Evolutionary conservation across 169 alveolate species (phyloP).

Genomic region (Babesia caballi): DNA sequence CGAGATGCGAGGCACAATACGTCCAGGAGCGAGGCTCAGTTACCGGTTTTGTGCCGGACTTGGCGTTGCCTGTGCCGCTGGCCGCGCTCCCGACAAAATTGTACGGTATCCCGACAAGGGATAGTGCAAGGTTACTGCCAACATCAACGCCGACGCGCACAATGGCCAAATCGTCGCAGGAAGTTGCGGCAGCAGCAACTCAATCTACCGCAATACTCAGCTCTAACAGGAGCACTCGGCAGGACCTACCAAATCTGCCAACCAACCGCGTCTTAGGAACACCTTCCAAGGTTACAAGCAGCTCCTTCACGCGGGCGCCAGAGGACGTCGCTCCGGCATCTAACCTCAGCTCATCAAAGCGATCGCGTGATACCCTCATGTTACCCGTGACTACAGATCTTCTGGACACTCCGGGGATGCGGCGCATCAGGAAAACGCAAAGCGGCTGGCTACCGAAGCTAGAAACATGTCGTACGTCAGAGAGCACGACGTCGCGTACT

Average conservation of each 20-base stretch:
- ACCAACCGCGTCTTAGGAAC: neutral
- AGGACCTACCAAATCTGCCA: too few relatives aligned
- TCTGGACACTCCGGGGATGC: constrained; percentile 64
- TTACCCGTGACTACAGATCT: constrained; percentile 41
- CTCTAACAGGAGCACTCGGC: neutral
- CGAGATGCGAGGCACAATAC: constrained; percentile 20
- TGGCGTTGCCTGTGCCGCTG: constrained; percentile 30
- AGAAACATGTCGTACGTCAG: neutral
- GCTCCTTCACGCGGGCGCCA: neutral
- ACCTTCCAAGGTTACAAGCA: neutral
- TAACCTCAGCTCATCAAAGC: constrained; percentile 1
- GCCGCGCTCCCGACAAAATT: constrained; percentile 15
- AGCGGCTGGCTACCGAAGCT: neutral
- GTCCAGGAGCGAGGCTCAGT: constrained; percentile 12
- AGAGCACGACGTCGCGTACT: constrained; percentile 29
- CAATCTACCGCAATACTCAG: constrained; percentile 4
- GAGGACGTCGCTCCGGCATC: neutral
- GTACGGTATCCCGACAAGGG: neutral
- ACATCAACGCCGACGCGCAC: constrained; percentile 9
- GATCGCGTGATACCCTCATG: constrained; percentile 23
- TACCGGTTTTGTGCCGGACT: constrained; percentile 15
- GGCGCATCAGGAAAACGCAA: constrained; percentile 50
- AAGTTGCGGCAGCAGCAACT: neutral
- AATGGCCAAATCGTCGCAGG: neutral
- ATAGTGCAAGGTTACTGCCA: neutral